phyloP scores from a whole-genome alignment of 2,329 filamentous ascomycete genomes.

The Rhynchosporium secalis region DNA sequence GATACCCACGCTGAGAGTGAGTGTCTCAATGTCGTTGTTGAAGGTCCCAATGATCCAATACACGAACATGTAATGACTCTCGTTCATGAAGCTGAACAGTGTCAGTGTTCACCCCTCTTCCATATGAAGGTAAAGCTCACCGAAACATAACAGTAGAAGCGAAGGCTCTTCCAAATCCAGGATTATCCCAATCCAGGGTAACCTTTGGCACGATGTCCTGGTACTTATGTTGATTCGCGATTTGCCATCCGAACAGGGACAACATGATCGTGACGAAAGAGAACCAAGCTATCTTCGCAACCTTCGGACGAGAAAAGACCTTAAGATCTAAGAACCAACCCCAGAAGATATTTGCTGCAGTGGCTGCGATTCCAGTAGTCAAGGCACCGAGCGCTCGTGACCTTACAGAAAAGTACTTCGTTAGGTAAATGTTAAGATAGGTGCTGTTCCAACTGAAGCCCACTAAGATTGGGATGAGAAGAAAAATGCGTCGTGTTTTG shows the following conservation, averaged over 20 bases:
- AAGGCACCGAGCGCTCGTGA: slow-evolving; percentile 69
- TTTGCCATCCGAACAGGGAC: slow-evolving; percentile 49
- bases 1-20: slow-evolving; percentile 51
- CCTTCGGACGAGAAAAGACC: slow-evolving; percentile 37
- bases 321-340: slow-evolving; percentile 43
- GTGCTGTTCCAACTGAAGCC: slow-evolving; percentile 64
- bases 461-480: slow-evolving; percentile 65
- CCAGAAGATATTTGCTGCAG: slow-evolving; percentile 63
- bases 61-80: slow-evolving; percentile 58
- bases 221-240: slow-evolving; percentile 50
- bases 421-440: slow-evolving; percentile 57
- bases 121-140: slow-evolving; percentile 32
- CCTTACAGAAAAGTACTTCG: slow-evolving; percentile 67
- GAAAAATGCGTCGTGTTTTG: slow-evolving; percentile 56
- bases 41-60: slow-evolving; percentile 64
- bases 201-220: slow-evolving; percentile 49
- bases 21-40: slow-evolving; percentile 51
- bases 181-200: slow-evolving; percentile 60
- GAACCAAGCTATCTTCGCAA: slow-evolving; percentile 52
- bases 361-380: slow-evolving; percentile 64
- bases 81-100: slow-evolving; percentile 52
- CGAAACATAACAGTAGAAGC: slow-evolving; percentile 48
- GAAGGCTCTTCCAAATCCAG: slow-evolving; percentile 65
- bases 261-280: slow-evolving; percentile 63
- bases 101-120: neutral